These are phyloP conservation scores for Epicoccum nigrum DNA, from an alignment of 2,329 filamentous ascomycete species.

Conservation along the genomic window DNA sequence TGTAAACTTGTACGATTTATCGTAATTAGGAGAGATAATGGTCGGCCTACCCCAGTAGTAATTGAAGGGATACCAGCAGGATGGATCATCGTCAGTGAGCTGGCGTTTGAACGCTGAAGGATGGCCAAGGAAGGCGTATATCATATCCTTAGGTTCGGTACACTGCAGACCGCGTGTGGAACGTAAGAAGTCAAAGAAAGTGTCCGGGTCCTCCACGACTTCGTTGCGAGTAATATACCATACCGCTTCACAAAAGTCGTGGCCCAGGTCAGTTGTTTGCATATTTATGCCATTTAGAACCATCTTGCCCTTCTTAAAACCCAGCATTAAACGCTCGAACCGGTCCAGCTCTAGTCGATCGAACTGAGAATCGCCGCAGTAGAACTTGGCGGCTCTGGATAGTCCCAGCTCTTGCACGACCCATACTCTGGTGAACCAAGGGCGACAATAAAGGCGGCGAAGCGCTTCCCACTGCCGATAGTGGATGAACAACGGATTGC, in stretches of 20 bases:
- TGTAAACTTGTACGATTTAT: neutral
- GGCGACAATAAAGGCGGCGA: neutral
- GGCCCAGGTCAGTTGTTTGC: neutral
- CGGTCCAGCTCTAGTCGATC: neutral
- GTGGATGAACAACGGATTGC: neutral
- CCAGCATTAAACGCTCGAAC: neutral
- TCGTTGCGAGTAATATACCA: slow-evolving; percentile 1
- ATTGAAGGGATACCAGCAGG: slow-evolving; percentile 6
- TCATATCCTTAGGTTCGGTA: slow-evolving; percentile 6
- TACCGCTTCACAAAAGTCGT: neutral
- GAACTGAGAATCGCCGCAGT: neutral
- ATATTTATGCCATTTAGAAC: neutral
- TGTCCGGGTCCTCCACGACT: slow-evolving; percentile 8
- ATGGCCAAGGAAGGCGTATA: slow-evolving; percentile 19
- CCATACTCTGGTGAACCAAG: slow-evolving; percentile 9
- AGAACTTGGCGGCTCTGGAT: slow-evolving; percentile 3
- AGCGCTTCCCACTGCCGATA: too few species aligned
- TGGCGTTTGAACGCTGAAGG: slow-evolving; percentile 16
- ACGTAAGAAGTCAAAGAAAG: slow-evolving; percentile 9
- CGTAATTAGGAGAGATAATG: slow-evolving; percentile 5
- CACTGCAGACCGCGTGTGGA: slow-evolving; percentile 1
- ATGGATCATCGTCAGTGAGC: slow-evolving; percentile 5
- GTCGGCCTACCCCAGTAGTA: neutral
- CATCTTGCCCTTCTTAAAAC: neutral
- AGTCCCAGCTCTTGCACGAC: slow-evolving; percentile 19